These are phyloP conservation scores for Durusdinium trenchii DNA, from an alignment of 73 alveolate genomes.

Conservation along the genomic window DNA sequence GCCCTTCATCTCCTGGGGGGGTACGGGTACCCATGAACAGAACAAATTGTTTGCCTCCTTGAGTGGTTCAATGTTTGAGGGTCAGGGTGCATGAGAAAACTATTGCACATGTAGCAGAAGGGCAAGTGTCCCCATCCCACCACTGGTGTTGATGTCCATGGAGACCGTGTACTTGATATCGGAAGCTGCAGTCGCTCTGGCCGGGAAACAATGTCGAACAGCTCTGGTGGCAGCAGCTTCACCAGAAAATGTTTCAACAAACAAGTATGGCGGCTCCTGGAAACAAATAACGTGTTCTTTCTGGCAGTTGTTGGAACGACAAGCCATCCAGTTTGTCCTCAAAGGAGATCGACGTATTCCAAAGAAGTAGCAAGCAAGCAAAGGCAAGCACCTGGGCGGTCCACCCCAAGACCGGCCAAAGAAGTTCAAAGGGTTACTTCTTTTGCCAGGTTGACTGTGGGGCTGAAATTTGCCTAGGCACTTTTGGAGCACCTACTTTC, in stretches of 20 bases:
- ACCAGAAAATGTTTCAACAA: neutral
- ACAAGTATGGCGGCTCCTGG: neutral
- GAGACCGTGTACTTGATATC: neutral
- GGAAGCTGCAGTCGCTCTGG: neutral
- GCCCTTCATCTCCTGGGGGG: neutral
- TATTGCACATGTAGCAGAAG: neutral
- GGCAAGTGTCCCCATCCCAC: slow-evolving; percentile 1
- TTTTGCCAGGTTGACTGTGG: neutral
- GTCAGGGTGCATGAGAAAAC: too few relatives aligned
- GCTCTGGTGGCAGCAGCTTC: neutral
- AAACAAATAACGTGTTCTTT: neutral
- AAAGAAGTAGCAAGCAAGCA: slow-evolving; percentile 2
- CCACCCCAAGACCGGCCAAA: neutral
- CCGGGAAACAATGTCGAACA: neutral
- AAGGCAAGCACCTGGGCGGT: neutral
- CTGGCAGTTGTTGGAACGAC: neutral
- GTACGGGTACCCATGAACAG: too few relatives aligned
- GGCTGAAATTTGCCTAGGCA: neutral
- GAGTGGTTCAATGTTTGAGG: too few relatives aligned
- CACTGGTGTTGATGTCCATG: neutral
- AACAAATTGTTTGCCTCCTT: too few relatives aligned
- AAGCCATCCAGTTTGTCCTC: neutral
- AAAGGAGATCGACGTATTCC: neutral
- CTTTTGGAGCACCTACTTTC: neutral
- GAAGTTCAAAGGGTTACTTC: neutral